phyloP scores from a whole-genome alignment of 2,329 filamentous ascomycete species.

The Aspergillus carbonarius region DNA sequence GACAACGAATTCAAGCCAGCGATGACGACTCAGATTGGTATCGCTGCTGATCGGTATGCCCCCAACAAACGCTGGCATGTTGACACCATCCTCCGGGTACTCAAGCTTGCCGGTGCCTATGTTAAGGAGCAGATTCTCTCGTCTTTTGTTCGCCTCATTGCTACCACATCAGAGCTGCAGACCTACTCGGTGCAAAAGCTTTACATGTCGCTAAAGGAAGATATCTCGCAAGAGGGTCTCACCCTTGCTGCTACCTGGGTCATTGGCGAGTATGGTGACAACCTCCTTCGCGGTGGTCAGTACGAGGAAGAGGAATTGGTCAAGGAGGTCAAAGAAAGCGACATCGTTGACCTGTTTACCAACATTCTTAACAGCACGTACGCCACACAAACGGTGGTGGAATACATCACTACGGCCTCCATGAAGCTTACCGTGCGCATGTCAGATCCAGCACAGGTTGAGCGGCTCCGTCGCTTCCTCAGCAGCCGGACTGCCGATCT shows the following conservation, averaged over 20 bases:
- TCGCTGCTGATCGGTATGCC: slow-evolving; percentile 92
- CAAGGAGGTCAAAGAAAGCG: slow-evolving; percentile 76
- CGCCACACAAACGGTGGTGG: slow-evolving; percentile 82
- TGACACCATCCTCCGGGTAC: slow-evolving; percentile 91
- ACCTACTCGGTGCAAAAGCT: slow-evolving; percentile 96
- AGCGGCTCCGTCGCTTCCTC: slow-evolving; percentile 77
- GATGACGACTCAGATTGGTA: slow-evolving; percentile 97
- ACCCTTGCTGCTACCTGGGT: slow-evolving; percentile 95
- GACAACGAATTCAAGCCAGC: slow-evolving; percentile 98
- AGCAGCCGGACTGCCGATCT: slow-evolving; percentile 78
- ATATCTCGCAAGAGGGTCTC: slow-evolving; percentile 95
- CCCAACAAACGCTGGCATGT: slow-evolving; percentile 99
- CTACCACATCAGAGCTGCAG: slow-evolving; percentile 89
- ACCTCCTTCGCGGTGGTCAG: slow-evolving; percentile 81
- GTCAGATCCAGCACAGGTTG: slow-evolving; percentile 78
- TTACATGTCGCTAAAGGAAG: slow-evolving; percentile 85
- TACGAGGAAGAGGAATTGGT: slow-evolving; percentile 94
- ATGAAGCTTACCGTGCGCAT: slow-evolving; percentile 94
- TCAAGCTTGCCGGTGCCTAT: slow-evolving; percentile 92
- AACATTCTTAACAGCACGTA: slow-evolving; percentile 94
- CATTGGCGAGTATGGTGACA: slow-evolving; percentile 94
- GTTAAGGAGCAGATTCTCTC: slow-evolving; percentile 98
- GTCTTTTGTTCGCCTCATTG: slow-evolving; percentile 92
- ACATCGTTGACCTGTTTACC: slow-evolving; percentile 88
- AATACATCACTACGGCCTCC: slow-evolving; percentile 92